phyloP scores from a whole-genome alignment of 345 rosid genomes.

The Arabidopsis suecica region DNA sequence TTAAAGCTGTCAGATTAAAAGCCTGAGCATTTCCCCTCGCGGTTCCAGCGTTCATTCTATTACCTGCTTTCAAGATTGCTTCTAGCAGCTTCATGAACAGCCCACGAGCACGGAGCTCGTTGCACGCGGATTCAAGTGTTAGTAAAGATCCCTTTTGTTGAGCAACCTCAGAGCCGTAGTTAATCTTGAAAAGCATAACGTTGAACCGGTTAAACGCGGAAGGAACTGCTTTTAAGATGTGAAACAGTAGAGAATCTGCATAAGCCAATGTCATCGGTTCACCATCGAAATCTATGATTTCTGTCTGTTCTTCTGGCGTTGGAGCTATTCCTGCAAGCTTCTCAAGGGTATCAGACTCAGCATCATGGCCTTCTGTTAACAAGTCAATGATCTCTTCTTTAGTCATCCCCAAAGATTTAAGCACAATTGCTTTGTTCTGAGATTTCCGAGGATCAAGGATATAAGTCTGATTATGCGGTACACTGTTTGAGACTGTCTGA shows the following conservation, averaged over 20 bases:
- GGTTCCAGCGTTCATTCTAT: constrained; percentile 94
- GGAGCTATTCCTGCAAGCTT: constrained; percentile 79
- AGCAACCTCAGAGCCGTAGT: constrained; percentile 61
- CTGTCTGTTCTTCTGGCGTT: constrained; percentile 66
- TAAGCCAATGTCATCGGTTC: constrained; percentile 65
- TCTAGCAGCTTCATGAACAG: constrained; percentile 83
- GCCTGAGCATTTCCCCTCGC: constrained; percentile 89
- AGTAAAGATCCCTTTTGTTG: constrained; percentile 56
- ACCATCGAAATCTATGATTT: constrained; percentile 61
- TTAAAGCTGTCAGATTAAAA: constrained; percentile 66
- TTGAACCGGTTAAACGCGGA: constrained; percentile 68
- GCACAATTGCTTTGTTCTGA: constrained; percentile 81
- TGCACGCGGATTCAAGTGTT: constrained; percentile 66
- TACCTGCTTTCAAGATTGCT: constrained; percentile 93
- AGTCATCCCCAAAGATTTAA: constrained; percentile 68
- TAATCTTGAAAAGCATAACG: constrained; percentile 82
- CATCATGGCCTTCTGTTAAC: constrained; percentile 63
- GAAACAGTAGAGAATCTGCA: constrained; percentile 75
- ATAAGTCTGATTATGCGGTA: constrained; percentile 40
- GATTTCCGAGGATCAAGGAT: constrained; percentile 81
- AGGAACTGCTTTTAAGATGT: constrained; percentile 69
- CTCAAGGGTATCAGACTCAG: constrained; percentile 69
- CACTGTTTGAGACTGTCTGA: constrained; percentile 30
- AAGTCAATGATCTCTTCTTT: constrained; percentile 63
- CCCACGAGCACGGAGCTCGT: constrained; percentile 73